Percentiles rank a stretch among this genome's conserved stretches.
phyloP scores from a whole-genome alignment of 164 flowering plant genomes.

The Vitis cinerea region DNA sequence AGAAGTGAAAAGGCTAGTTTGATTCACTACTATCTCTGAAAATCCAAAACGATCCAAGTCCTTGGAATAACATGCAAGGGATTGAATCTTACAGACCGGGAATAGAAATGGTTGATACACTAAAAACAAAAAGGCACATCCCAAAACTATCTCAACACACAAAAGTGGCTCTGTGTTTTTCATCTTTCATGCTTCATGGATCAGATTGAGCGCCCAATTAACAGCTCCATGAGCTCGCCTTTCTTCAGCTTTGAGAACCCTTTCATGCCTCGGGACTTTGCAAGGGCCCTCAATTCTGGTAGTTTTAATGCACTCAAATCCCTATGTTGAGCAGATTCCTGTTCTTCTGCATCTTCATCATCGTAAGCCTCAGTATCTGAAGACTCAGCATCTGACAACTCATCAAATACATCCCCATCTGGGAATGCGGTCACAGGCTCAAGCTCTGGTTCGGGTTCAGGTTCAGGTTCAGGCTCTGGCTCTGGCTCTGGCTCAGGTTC shows the following conservation, averaged over 20 bases:
- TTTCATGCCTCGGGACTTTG: slow-evolving; percentile 85
- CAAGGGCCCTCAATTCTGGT: slow-evolving; percentile 64
- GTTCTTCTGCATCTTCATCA: slow-evolving; percentile 28
- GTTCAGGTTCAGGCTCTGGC: slow-evolving; percentile 13
- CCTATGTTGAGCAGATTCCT: slow-evolving; percentile 15
- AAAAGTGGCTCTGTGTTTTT: neutral
- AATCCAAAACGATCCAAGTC: neutral
- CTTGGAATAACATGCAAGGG: neutral
- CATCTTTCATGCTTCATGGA: neutral
- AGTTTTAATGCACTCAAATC: slow-evolving; percentile 69
- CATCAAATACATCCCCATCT: slow-evolving; percentile 29
- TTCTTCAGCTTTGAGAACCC: slow-evolving; percentile 89
- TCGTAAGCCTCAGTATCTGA: slow-evolving; percentile 31
- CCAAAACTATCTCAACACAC: neutral
- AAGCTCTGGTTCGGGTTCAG: slow-evolving; percentile 21
- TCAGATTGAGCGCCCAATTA: slow-evolving; percentile 35
- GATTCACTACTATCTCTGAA: neutral
- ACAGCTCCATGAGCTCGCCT: slow-evolving; percentile 60
- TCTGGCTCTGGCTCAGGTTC: slow-evolving; percentile 23
- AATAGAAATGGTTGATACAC: neutral
- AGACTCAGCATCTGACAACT: slow-evolving; percentile 32
- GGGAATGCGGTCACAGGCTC: slow-evolving; percentile 18
- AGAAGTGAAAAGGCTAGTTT: neutral
- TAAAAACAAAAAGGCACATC: neutral
- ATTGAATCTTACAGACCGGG: neutral